These are phyloP conservation scores for Arachnomyces sp. DNA, from an alignment of 2,329 filamentous ascomycete genomes.

Conservation along the genomic window DNA sequence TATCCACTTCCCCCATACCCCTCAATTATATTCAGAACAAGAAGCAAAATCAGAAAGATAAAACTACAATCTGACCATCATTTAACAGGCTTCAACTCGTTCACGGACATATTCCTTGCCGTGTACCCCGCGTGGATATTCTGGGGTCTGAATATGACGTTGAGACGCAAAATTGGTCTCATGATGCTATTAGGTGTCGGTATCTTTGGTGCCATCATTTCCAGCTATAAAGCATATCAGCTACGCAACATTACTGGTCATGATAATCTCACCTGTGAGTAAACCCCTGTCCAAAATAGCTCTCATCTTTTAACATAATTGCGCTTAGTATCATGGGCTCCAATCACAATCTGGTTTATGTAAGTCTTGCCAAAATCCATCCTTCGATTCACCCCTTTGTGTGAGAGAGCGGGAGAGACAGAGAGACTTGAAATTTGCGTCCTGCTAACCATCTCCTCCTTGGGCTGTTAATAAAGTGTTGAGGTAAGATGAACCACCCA, in stretches of 20 bases:
- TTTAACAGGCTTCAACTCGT: slow-evolving; percentile 10
- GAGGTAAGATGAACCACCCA: no score
- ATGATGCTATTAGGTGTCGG: slow-evolving; percentile 10
- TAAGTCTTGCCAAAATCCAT: slow-evolving; percentile 3
- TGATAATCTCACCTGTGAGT: slow-evolving; percentile 10
- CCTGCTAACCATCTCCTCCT: no score
- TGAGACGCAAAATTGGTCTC: slow-evolving; percentile 9
- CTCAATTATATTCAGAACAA: no score
- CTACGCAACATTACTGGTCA: slow-evolving; percentile 9
- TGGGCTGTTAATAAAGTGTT: no score
- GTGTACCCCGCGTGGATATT: slow-evolving; percentile 9
- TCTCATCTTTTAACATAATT: background rate
- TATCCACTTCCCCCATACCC: no score
- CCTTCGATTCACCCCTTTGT: no score
- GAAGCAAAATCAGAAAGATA: no score
- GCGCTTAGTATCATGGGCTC: slow-evolving; percentile 9
- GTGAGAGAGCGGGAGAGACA: no score
- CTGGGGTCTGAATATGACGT: slow-evolving; percentile 6
- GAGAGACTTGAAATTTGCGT: no score
- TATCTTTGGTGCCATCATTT: slow-evolving; percentile 8
- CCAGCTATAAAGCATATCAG: slow-evolving; percentile 6
- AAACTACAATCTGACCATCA: no score
- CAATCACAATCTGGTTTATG: slow-evolving; percentile 12
- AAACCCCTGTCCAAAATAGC: no score
- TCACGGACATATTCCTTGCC: slow-evolving; percentile 9